Conservation (phyloP, 2,329 filamentous ascomycete species). For the Endothia cerciana region DNA sequence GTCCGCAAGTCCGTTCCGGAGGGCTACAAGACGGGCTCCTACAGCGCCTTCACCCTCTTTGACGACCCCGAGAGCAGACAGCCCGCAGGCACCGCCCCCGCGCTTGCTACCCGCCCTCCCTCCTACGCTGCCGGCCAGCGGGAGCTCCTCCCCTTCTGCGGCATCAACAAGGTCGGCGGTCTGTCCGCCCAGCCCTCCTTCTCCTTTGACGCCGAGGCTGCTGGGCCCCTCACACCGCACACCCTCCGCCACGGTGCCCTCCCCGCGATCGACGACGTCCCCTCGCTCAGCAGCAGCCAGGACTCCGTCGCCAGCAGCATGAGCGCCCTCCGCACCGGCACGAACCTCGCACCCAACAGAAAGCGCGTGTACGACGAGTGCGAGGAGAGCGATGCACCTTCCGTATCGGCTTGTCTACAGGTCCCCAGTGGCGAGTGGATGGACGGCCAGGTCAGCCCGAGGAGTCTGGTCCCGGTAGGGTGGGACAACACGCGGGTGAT, state of each 20-base stretch:
- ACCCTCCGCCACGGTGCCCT: conserved; percentile 34
- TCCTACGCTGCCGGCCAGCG: conserved; percentile 42
- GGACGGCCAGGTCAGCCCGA: conserved; percentile 47
- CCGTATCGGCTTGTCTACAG: conserved; percentile 24
- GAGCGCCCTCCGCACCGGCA: conserved; percentile 28
- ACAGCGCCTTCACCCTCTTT: conserved; percentile 57
- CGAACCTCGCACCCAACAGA: conserved; percentile 31
- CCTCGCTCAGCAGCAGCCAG: conserved; percentile 59
- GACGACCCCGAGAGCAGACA: conserved; percentile 31
- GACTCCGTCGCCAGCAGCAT: conserved; percentile 50
- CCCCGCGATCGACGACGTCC: conserved; percentile 45
- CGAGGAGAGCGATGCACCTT: conserved; percentile 39
- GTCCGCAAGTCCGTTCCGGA: conserved; percentile 91
- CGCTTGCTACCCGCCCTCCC: conserved; percentile 32
- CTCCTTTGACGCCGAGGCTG: conserved; percentile 8
- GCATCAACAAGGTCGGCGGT: conserved; percentile 75
- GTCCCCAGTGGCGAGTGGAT: conserved; percentile 35
- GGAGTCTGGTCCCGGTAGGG: conserved; percentile 42
- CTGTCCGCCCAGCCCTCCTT: conserved; percentile 57
- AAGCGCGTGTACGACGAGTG: conserved; percentile 55
- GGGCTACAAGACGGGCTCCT: conserved; percentile 79
- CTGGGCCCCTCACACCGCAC: conserved; percentile 26
- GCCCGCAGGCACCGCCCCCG: conserved; percentile 17
- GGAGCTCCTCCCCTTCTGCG: conserved; percentile 81
- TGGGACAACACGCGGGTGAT: conserved; percentile 49